These are phyloP conservation scores for Ilex paraguariensis DNA, from an alignment of 305 asterid species.

Conservation along the genomic window DNA sequence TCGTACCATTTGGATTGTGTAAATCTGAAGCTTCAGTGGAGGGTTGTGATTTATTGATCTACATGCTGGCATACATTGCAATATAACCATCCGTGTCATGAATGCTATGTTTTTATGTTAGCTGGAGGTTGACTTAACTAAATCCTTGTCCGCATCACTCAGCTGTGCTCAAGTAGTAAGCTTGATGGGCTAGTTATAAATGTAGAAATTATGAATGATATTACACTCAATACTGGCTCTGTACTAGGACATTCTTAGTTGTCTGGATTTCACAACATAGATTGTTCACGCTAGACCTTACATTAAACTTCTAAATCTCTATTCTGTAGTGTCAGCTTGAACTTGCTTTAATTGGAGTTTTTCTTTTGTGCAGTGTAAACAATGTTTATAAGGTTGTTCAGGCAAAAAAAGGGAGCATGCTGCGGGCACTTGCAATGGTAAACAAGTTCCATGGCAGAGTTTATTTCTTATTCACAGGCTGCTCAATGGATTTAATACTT, in stretches of 20 bases:
- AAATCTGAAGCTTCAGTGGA: not conserved
- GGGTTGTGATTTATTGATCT: not conserved
- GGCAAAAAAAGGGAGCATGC: conserved; percentile 83
- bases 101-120: not conserved
- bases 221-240: too few species aligned
- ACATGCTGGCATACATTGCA: not conserved
- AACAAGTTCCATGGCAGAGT: conserved; percentile 10
- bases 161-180: too few species aligned
- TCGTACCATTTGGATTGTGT: too few species aligned
- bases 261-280: not conserved
- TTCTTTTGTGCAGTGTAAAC: conserved; percentile 46
- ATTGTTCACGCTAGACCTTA: conserved; percentile 2
- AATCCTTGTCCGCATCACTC: not conserved
- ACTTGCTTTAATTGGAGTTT: conserved; percentile 7
- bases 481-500: conserved; percentile 6
- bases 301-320: not conserved
- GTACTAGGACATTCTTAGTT: not conserved
- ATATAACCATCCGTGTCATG: not conserved
- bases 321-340: not conserved
- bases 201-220: too few species aligned
- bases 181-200: too few species aligned
- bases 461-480: conserved; percentile 2
- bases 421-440: conserved; percentile 87
- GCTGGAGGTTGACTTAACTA: too few species aligned
- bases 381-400: conserved; percentile 72